These are phyloP conservation scores for Herpetomonas tarakana DNA, from an alignment of 208 protist genomes.

Conservation along the genomic window DNA sequence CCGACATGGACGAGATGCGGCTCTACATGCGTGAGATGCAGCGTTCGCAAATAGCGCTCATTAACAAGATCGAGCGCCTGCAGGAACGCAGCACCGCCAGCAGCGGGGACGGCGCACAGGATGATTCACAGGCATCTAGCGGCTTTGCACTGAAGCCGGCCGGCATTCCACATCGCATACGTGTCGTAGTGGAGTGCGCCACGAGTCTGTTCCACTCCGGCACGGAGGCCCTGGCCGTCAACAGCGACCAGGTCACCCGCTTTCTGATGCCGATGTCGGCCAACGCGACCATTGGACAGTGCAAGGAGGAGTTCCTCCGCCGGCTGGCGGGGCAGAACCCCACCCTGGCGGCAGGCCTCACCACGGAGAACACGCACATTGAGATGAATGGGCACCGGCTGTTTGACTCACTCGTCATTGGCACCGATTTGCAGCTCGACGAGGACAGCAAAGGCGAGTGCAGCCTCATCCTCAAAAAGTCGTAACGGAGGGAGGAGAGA, in stretches of 20 bases:
- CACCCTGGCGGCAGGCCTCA: background rate
- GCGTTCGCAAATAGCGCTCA: background rate
- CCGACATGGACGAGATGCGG: background rate
- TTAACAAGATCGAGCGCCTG: background rate
- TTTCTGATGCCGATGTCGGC: conserved; percentile 18
- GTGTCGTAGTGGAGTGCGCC: background rate
- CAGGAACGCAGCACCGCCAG: background rate
- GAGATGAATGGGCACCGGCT: conserved; percentile 3
- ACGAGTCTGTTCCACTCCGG: background rate
- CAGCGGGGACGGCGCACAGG: background rate
- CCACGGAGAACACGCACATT: background rate
- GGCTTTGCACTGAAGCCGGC: too few relatives aligned
- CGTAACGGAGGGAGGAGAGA: background rate
- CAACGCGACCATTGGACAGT: conserved; percentile 13
- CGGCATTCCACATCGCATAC: background rate
- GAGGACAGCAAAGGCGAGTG: background rate
- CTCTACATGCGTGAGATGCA: conserved; percentile 3
- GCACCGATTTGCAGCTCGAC: background rate
- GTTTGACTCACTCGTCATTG: conserved; percentile 3
- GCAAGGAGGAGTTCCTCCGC: conserved; percentile 16
- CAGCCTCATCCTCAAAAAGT: background rate
- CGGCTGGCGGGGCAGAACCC: conserved; percentile 9
- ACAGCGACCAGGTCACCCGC: background rate
- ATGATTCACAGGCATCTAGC: background rate
- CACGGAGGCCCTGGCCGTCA: background rate